Conservation (phyloP, 306 rosid species). For the Dryas alaskensis region DNA sequence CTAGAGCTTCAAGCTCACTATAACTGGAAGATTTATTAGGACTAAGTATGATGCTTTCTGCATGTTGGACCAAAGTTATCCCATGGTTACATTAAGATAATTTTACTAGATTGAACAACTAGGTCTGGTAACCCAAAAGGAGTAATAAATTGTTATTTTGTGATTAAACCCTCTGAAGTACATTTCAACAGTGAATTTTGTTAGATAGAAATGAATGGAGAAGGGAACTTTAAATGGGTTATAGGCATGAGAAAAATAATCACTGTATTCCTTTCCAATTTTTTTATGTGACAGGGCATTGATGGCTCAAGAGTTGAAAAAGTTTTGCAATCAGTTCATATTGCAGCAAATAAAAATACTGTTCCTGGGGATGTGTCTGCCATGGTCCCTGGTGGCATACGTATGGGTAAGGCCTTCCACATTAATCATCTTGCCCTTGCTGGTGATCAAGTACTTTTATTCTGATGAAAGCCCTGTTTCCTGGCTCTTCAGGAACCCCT, state of each 20-base stretch:
- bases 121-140: constrained; percentile 12
- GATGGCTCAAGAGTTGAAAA: constrained; percentile 98
- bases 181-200: constrained; percentile 13
- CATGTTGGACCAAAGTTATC: neutral
- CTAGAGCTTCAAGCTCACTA: no score
- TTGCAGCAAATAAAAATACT: constrained; percentile 94
- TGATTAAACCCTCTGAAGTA: neutral
- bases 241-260: neutral
- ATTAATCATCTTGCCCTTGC: constrained; percentile 11
- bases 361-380: constrained; percentile 99
- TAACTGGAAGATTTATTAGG: neutral
- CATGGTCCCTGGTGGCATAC: constrained; percentile 96
- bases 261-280: constrained; percentile 9
- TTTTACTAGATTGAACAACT: constrained; percentile 4
- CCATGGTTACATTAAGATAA: neutral
- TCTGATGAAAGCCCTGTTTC: constrained; percentile 16
- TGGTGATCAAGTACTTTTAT: constrained; percentile 14
- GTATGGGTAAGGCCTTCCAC: constrained; percentile 64
- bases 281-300: constrained; percentile 55
- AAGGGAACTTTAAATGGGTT: constrained; percentile 3
- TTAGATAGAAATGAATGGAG: neutral
- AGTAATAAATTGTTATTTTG: neutral
- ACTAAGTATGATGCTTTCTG: neutral
- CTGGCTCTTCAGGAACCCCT: constrained; percentile 65
- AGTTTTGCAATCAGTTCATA: constrained; percentile 81